A percentile compares a stretch with the other conserved stretches of the same genome.
These are phyloP conservation scores for Kitagawia praeruptora DNA, from an alignment of 129 eudicot genomes.

Conservation along the genomic window DNA sequence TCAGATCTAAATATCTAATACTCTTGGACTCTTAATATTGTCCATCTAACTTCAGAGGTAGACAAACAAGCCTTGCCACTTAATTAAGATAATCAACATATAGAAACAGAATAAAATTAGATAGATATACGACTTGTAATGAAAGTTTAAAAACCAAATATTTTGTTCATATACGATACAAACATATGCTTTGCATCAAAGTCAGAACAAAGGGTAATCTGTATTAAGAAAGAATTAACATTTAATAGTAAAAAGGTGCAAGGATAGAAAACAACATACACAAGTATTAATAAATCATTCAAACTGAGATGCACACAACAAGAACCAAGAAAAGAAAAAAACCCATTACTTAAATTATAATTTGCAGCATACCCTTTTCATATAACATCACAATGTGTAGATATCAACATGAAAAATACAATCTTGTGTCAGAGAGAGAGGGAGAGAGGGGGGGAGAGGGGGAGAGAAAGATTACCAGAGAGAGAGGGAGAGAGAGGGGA, in stretches of 20 bases:
- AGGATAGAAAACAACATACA: neutral
- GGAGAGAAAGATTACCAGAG: no score
- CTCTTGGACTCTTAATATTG: neutral
- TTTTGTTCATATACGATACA: neutral
- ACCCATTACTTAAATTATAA: neutral
- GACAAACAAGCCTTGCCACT: neutral
- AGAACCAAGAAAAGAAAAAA: neutral
- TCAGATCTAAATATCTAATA: neutral
- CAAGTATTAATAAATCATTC: neutral
- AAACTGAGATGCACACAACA: neutral
- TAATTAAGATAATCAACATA: no score
- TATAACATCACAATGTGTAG: neutral
- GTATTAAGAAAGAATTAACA: neutral
- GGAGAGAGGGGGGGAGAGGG: neutral
- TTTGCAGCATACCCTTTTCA: neutral
- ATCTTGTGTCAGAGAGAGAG: neutral
- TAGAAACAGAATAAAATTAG: neutral
- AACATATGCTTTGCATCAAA: neutral
- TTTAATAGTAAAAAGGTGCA: neutral
- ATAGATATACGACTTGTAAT: neutral
- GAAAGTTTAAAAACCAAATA: neutral
- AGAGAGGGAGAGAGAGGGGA: no score
- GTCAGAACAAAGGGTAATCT: neutral
- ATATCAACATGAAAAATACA: neutral
- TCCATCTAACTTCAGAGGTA: neutral